Evolutionary conservation across 495 filamentous ascomycete genomes (phyloP), one percentile per base, ranked within the genome.

Genomic region (Bacidia gigantensis): DNA sequence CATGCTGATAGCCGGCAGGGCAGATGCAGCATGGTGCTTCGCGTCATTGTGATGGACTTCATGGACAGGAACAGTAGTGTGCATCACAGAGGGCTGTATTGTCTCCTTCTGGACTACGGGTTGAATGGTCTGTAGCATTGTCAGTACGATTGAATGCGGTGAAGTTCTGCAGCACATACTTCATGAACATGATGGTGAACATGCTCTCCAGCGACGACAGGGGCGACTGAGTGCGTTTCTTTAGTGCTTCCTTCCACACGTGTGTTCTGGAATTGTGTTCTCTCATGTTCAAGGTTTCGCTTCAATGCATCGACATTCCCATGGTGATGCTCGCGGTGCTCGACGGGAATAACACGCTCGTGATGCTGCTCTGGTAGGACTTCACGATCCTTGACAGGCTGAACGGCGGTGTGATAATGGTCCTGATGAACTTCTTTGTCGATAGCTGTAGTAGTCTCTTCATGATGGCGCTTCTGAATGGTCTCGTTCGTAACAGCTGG

Each of bases 1-100:
- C 69, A 83, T 72, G 40, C 63, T 76, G 51, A 83, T 70, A n/a
- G 77, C 68, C 3, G 80, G 80, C 11, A 82, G 67, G 11, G 72
- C 66, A 2, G 75, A 73, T 7, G 76, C 69, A 20, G 66, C 62
- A 64, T 84, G 81, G 62, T 80, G 74, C 50, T 77, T 72, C 5
- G 79, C 68, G 17, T 74, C 69, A 38, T 80, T 75, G 52, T 81
- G 77, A 57, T 83, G 80, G 0, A 73, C 67, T 61, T 85, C 81
- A 53, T 84, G 81, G 55, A 84, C 70, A 0, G 77, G 81, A 5
- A 80, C 68, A n/a, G 79, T 81, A 43, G 77, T 82, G 63, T 84
- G 81, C 23, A 83, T 71, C 18, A 84, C 77, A 3, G 70, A 68
- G 3, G 80, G 79, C 56, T 83, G 78, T 48, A 83, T 72, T 12